Base-by-base conservation (phyloP, 2,329 filamentous ascomycete genomes). In the Cladophialophora yegresii region DNA sequence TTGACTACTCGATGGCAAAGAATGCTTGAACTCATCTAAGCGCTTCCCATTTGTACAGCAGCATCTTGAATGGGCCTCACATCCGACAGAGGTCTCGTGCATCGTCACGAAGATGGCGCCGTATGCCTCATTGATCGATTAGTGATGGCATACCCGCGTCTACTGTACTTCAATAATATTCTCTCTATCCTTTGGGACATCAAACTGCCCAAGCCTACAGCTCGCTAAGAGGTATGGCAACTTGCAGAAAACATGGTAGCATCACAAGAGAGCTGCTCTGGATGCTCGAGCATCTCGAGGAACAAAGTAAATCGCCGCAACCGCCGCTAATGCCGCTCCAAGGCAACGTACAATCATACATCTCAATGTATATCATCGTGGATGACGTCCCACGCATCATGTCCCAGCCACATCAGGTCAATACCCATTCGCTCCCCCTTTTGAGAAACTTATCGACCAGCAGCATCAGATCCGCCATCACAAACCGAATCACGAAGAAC, bases 391-490 rank as follows among this genome's bases (percentile, higher is more conserved):
- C n/a, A n/a, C 23, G 40, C 58, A 50, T 53, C 57, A 60, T 12
- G 43, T 45, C 28, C 26, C 10, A 26, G 23, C n/a, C 28, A 20
- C 30, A 47, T 73, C 65, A 87, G 61, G 83, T 78, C 67, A 89
- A 77, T 59, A 97, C 92, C 93, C 93, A 99, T 82, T 99, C 93
- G 72, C 89, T 96, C 26, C 93, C 93, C 70, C 93, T 87, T 82
- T 99, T 99, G 76, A 99, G 89, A 74, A 95, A 98, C 76, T 98
- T 99, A 77, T 99, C 95, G 71, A 99, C 82, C 80, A 99, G 82
- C 74, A 95, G 77, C 45, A 87, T 85, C 66, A 99, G 80, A 76
- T 99, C 95, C 3, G 87, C 83, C 66, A 99, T 81, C n/a, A 93
- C 92, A 75, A 99, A 99, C 20, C 95, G 89, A 77, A 93, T 97